These are phyloP conservation scores for Torulaspora indica DNA, from an alignment of 805 yeast species.

Conservation along the genomic window DNA sequence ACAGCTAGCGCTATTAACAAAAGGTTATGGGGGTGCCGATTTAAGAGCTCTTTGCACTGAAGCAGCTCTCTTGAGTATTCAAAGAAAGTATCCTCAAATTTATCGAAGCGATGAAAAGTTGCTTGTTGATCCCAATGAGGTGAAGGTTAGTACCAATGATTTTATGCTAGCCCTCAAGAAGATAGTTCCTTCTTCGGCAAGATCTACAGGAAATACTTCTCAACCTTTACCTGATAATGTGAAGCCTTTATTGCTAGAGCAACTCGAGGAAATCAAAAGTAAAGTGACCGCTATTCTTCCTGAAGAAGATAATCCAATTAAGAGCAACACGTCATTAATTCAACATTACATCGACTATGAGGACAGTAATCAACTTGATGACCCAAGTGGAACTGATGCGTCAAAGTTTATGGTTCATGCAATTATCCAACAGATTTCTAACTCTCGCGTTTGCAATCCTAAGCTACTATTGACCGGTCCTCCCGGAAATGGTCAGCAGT, in stretches of 20 bases:
- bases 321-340: conserved; percentile 28
- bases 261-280: conserved; percentile 43
- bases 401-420: conserved; percentile 70
- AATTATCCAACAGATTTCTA: conserved; percentile 45
- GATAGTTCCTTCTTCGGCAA: conserved; percentile 86
- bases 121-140: conserved; percentile 61
- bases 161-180: conserved; percentile 81
- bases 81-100: conserved; percentile 89
- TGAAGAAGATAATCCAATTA: conserved; percentile 27
- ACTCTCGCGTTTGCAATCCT: conserved; percentile 74
- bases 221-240: conserved; percentile 75
- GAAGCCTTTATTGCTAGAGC: conserved; percentile 54
- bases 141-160: conserved; percentile 74
- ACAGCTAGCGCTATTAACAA: conserved; percentile 72
- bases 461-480: conserved; percentile 68
- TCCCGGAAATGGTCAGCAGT: conserved; percentile 81
- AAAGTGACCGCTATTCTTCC: conserved; percentile 62
- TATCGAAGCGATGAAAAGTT: conserved; percentile 72
- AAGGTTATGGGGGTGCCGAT: conserved; percentile 98
- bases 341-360: conserved; percentile 36
- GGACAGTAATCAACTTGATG: conserved; percentile 24
- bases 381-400: conserved; percentile 42
- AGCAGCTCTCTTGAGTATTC: conserved; percentile 88
- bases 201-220: conserved; percentile 70
- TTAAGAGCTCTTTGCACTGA: conserved; percentile 91